Conservation (phyloP, 2,329 filamentous ascomycete species). For the Cladosporium colombiae region DNA sequence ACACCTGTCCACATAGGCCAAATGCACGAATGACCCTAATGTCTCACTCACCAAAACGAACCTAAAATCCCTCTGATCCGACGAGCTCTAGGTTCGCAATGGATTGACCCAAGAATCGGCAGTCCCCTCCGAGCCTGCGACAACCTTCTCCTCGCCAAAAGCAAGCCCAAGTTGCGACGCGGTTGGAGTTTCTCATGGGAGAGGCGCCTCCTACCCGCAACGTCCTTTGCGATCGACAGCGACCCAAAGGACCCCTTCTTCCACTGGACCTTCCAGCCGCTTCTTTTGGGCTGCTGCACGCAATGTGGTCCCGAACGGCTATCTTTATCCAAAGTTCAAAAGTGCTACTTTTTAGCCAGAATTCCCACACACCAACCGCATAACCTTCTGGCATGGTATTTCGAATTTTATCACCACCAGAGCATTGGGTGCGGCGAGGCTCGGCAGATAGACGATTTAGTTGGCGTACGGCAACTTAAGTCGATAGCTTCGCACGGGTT, state of each 20-base stretch:
- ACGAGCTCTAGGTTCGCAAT: constrained; percentile 1
- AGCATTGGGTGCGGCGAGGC: not conserved
- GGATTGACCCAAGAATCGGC: not conserved
- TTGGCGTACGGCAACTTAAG: not conserved
- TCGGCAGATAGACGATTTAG: not conserved
- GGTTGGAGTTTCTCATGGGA: not conserved
- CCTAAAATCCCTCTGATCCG: not conserved
- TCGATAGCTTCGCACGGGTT: not conserved
- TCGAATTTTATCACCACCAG: not conserved
- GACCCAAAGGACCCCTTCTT: not conserved
- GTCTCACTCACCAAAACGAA: not conserved
- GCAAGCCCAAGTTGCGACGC: not conserved
- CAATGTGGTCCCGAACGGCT: not conserved
- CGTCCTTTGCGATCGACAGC: not conserved
- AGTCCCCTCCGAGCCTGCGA: not conserved
- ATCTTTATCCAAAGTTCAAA: not conserved
- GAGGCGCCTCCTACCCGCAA: not conserved
- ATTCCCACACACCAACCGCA: not conserved
- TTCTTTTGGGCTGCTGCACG: not conserved
- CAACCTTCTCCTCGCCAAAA: not conserved
- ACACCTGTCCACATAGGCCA: not conserved
- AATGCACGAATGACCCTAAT: not conserved
- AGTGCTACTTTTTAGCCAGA: not conserved
- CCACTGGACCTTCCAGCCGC: not conserved
- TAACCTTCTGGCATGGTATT: not conserved